phyloP scores from a whole-genome alignment of 805 yeast genomes.

The Sugiyamaella valdiviana region DNA sequence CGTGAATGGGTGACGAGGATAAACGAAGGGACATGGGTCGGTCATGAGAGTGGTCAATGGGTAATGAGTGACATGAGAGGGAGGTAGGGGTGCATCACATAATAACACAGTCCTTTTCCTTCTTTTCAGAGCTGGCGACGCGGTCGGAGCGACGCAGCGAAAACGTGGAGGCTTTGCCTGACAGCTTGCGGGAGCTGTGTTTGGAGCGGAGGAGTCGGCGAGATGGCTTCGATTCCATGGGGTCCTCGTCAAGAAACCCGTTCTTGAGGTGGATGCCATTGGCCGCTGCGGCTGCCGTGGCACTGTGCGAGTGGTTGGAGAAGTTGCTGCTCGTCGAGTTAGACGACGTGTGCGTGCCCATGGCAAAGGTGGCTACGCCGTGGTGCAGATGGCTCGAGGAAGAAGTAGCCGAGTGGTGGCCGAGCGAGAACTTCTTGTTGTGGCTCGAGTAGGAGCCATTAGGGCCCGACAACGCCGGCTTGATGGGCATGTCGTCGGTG shows the following conservation, averaged over 20 bases:
- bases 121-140: constrained; percentile 3
- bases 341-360: background rate
- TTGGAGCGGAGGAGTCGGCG: constrained; percentile 3
- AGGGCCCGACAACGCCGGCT: background rate
- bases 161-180: constrained; percentile 5
- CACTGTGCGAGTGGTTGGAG: constrained; percentile 2
- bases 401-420: constrained; percentile 4
- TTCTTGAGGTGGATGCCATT: background rate
- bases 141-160: constrained; percentile 5
- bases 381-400: background rate
- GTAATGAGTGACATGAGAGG: background rate
- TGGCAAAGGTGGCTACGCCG: background rate
- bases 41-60: background rate
- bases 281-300: background rate
- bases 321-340: constrained; percentile 1
- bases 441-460: constrained; percentile 1
- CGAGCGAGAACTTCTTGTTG: constrained; percentile 7
- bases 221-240: background rate
- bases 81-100: constrained; percentile 15
- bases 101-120: constrained; percentile 21
- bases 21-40: background rate
- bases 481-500: background rate
- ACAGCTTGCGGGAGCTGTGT: constrained; percentile 5
- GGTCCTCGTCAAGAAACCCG: background rate
- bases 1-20: background rate